Conservation (phyloP, 2,329 filamentous ascomycete genomes). For the Apiospora malaysiana region DNA sequence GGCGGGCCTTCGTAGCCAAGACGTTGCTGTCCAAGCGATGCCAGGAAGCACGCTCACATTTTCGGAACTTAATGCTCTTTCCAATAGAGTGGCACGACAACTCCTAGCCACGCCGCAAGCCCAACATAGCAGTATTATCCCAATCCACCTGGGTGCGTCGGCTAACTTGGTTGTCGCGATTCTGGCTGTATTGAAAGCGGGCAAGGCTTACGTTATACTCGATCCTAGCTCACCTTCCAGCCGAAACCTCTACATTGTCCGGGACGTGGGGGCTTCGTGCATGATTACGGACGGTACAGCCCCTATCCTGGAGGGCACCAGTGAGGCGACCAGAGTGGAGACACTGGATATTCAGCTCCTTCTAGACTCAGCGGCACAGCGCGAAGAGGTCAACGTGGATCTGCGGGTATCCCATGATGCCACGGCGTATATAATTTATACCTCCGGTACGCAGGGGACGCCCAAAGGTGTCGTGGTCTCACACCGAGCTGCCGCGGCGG, state of each 20-base stretch:
- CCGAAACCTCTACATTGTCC: constrained; percentile 18
- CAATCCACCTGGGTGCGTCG: constrained; percentile 20
- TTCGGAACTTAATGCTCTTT: constrained; percentile 21
- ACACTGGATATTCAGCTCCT: too few relatives aligned
- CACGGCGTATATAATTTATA: background rate
- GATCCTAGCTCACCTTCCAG: constrained; percentile 17
- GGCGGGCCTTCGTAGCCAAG: too few relatives aligned
- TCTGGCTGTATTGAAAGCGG: constrained; percentile 22
- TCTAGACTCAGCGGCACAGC: constrained; percentile 1
- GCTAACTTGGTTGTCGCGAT: constrained; percentile 21
- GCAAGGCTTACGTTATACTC: constrained; percentile 20
- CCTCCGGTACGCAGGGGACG: background rate
- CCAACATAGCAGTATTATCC: too few relatives aligned
- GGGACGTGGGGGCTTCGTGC: constrained; percentile 21
- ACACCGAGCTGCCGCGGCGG: constrained; percentile 22
- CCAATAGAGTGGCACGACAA: constrained; percentile 23
- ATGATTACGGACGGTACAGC: constrained; percentile 19
- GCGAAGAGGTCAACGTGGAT: constrained; percentile 24
- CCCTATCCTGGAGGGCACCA: background rate
- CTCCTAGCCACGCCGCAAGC: constrained; percentile 6
- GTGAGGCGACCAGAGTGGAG: constrained; percentile 6
- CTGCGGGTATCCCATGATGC: constrained; percentile 22
- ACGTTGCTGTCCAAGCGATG: too few relatives aligned
- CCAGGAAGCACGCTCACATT: too few relatives aligned
- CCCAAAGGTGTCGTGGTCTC: constrained; percentile 3